Base-by-base conservation (phyloP, 2,329 filamentous ascomycete genomes). In the Moelleriella libera region DNA sequence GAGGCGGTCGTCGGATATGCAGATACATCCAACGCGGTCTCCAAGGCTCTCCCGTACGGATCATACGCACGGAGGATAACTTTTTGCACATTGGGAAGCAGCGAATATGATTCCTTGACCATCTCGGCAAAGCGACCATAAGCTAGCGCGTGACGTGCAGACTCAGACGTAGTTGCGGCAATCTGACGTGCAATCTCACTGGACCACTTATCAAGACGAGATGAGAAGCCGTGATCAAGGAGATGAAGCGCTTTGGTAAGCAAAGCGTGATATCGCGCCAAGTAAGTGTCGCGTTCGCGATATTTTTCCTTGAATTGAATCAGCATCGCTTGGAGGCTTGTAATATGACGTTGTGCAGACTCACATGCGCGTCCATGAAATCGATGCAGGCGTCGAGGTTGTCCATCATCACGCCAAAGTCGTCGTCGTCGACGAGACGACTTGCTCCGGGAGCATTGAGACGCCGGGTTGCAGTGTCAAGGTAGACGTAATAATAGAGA, bases 401-500 rank as follows among this genome's bases (percentile, higher is more conserved):
- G 44, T 78, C 75, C 45, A 98, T 69, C 73, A 97, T 94, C 47
- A 95, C 86, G 2, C 84, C 81, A 59, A 97, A 96, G 43, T 85
- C 84, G 45, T 83, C 81, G 48, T 83, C 83, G 43, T 89, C 84
- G 12, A 96, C 89, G 48, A 95, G 73, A 49, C 83, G 88, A 45
- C 86, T 82, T 21, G 90, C 89, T 1, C 89, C 88, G 0, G 92
- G 89, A 0, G 89, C 89, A 68, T 97, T 97, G 49, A 98, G 77
- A 11, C 88, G 78, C 48, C 89, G 78, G 0, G 88, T 95, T 50
- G 90, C 88, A 44, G 83, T 88, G 53, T 98, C 92, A 5, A 98
- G 75, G 60, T 95, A 96, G 21, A 85, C 80, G 63, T 98, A 98
- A 65, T 94, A 96, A 59, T 89, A 82, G n/a, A 96, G 70, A 56